A percentile compares a stretch with the other conserved stretches of the same genome.
Conservation (phyloP, 768 basidiomycete genomes). For the Nidularia sp. region DNA sequence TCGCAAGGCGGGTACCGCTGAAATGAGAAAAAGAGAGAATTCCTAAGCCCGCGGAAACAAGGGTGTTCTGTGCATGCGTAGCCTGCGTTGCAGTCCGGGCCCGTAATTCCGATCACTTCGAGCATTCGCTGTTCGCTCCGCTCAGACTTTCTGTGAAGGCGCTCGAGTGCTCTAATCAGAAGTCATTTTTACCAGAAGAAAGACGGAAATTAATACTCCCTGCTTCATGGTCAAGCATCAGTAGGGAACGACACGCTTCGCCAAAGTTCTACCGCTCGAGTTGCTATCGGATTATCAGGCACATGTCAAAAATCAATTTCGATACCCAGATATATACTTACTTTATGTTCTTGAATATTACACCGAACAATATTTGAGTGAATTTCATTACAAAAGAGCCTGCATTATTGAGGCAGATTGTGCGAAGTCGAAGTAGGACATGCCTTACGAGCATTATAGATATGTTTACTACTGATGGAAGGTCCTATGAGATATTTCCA, state of each 20-base stretch:
- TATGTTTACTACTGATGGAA: too few species aligned
- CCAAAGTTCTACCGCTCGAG: slow-evolving; percentile 59
- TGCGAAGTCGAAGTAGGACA: too few species aligned
- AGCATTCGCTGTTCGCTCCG: slow-evolving; percentile 81
- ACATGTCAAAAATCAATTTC: too few species aligned
- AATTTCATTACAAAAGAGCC: too few species aligned
- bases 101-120: slow-evolving; percentile 94
- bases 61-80: slow-evolving; percentile 25
- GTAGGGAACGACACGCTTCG: slow-evolving; percentile 88
- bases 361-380: too few species aligned
- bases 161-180: slow-evolving; percentile 47
- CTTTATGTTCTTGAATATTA: too few species aligned
- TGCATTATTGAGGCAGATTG: too few species aligned
- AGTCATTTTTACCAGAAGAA: slow-evolving; percentile 3
- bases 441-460: too few species aligned
- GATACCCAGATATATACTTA: too few species aligned
- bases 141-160: slow-evolving; percentile 83
- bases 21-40: slow-evolving; percentile 77
- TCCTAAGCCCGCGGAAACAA: slow-evolving; percentile 13
- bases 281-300: too few species aligned
- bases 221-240: slow-evolving; percentile 96
- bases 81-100: slow-evolving; percentile 82
- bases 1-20: slow-evolving; percentile 91
- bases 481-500: too few species aligned
- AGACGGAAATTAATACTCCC: slow-evolving; percentile 57